Conservation (phyloP, 2,329 filamentous ascomycete genomes). For the Talaromyces piceae region DNA sequence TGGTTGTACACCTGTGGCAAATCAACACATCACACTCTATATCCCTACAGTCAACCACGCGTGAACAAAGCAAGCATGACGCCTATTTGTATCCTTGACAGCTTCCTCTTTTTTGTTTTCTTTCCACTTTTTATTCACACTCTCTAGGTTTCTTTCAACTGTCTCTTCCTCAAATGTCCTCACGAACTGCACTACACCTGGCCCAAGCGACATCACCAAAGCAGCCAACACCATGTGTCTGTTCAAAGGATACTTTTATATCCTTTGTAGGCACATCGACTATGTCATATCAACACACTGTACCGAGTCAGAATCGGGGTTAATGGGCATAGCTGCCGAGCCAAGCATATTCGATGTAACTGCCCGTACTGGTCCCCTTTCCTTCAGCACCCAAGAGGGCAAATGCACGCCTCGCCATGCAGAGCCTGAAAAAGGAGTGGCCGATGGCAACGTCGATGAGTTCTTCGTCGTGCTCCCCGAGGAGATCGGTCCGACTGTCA, state of each 20-base stretch:
- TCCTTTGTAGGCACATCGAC: conserved; percentile 4
- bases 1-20: too few relatives aligned
- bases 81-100: too few relatives aligned
- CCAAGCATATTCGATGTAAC: background rate
- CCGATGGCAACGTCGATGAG: background rate
- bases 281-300: background rate
- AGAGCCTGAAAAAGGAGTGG: background rate
- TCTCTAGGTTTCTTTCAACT: background rate
- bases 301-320: background rate
- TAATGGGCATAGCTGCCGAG: background rate
- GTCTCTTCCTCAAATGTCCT: background rate
- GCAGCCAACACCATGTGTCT: conserved; percentile 5
- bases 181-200: background rate
- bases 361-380: too few relatives aligned
- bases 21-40: too few relatives aligned
- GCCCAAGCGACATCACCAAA: background rate
- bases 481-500: background rate
- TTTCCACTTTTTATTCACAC: background rate
- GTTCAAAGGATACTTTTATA: background rate
- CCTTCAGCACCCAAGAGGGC: too few relatives aligned
- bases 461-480: background rate
- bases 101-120: too few relatives aligned
- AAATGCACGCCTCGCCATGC: background rate
- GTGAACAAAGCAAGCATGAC: too few relatives aligned
- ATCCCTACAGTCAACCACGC: too few relatives aligned